A percentile compares a stretch with the other conserved stretches of the same genome.
phyloP scores from a whole-genome alignment of 2,329 filamentous ascomycete genomes.

The Pseudopyricularia cyperi region DNA sequence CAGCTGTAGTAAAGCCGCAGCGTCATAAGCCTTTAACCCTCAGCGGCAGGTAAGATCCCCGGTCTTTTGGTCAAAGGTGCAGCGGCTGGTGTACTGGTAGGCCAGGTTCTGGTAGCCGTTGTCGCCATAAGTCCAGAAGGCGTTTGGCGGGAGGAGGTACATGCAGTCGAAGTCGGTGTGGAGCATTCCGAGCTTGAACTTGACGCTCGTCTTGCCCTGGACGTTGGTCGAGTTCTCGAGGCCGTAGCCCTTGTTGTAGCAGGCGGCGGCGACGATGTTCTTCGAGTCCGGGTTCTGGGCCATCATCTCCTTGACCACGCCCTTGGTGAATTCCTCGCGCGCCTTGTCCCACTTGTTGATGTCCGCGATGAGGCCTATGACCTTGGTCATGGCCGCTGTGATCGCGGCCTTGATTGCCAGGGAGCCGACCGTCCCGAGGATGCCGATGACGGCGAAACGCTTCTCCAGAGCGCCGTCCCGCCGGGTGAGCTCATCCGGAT shows the following conservation, averaged over 20 bases:
- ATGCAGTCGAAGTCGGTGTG: slow-evolving; percentile 10
- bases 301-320: slow-evolving; percentile 8
- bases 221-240: slow-evolving; percentile 4
- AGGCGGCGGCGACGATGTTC: slow-evolving; percentile 6
- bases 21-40: too few species aligned
- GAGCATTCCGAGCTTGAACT: slow-evolving; percentile 6
- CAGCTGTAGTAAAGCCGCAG: too few species aligned
- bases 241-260: slow-evolving; percentile 10
- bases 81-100: not conserved
- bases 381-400: not conserved
- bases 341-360: slow-evolving; percentile 5
- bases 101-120: slow-evolving; percentile 8
- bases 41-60: not conserved
- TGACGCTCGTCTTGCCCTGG: slow-evolving; percentile 4
- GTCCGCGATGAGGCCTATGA: slow-evolving; percentile 4
- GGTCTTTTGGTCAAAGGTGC: not conserved
- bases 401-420: not conserved
- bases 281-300: slow-evolving; percentile 7
- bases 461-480: too few species aligned
- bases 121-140: slow-evolving; percentile 6
- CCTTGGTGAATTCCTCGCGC: slow-evolving; percentile 9
- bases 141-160: slow-evolving; percentile 7
- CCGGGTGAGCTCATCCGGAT: too few species aligned
- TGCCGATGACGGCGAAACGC: not conserved
- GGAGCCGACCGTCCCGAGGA: not conserved